phyloP scores from a whole-genome alignment of 2,329 filamentous ascomycete species.

The Cyphellophora europaea region DNA sequence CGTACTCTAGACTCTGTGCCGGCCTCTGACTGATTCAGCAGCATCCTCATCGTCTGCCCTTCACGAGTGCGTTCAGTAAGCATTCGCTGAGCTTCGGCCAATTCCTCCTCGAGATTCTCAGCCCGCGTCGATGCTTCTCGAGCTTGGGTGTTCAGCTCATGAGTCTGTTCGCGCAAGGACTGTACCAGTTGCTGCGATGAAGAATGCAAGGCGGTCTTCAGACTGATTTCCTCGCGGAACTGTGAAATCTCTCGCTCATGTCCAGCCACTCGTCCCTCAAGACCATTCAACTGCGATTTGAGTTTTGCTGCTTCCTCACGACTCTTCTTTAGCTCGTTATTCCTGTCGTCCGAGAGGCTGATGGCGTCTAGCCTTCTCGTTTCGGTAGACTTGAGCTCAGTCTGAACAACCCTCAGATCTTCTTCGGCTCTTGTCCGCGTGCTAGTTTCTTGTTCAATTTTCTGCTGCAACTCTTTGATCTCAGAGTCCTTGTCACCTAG shows the following conservation, averaged over 20 bases:
- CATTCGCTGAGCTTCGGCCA: conserved; percentile 77
- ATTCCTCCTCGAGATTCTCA: conserved; percentile 84
- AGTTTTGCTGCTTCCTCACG: conserved; percentile 59
- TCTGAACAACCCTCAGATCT: conserved; percentile 60
- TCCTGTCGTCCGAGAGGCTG: conserved; percentile 61
- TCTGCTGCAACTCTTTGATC: conserved; percentile 68
- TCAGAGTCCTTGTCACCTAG: conserved; percentile 67
- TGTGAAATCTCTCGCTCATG: conserved; percentile 58
- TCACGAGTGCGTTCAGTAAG: conserved; percentile 83
- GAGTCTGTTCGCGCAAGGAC: conserved; percentile 86
- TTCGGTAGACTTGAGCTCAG: conserved; percentile 69
- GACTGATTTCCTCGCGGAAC: conserved; percentile 68
- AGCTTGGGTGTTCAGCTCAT: conserved; percentile 81
- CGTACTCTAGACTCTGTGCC: conserved; percentile 71
- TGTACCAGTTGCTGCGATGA: conserved; percentile 78
- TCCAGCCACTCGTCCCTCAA: conserved; percentile 65
- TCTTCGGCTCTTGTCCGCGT: conserved; percentile 69
- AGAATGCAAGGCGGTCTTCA: conserved; percentile 76
- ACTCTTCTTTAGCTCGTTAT: conserved; percentile 59
- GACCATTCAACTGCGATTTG: conserved; percentile 53
- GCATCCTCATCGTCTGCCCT: conserved; percentile 84
- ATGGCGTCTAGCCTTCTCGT: conserved; percentile 69
- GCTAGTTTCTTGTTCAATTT: conserved; percentile 64
- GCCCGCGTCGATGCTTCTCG: conserved; percentile 76
- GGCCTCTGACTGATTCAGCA: conserved; percentile 78